A percentile compares a stretch with the other conserved stretches of the same genome.
phyloP scores from a whole-genome alignment of 2,329 filamentous ascomycete genomes.

The Cladosporium sp. region DNA sequence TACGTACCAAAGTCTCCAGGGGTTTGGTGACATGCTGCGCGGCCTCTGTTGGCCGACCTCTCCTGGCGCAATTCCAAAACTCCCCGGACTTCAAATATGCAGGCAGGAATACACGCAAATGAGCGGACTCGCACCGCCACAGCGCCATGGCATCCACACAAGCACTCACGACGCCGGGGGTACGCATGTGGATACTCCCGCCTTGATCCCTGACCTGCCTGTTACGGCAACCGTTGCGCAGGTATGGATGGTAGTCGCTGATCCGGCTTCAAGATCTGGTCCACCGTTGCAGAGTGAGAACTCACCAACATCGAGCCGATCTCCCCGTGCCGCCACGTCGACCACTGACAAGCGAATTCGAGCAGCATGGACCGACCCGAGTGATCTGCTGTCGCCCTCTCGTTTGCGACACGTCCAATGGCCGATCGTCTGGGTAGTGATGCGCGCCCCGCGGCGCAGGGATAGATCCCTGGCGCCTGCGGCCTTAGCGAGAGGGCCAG shows the following conservation, averaged over 20 bases:
- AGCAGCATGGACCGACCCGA: background rate
- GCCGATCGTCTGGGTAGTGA: background rate
- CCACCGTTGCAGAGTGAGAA: background rate
- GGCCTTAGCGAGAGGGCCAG: background rate
- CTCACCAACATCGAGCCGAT: background rate
- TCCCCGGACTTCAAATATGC: no score
- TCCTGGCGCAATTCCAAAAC: no score
- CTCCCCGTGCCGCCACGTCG: constrained; percentile 2
- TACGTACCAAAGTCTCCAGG: no score
- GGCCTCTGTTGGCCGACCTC: no score
- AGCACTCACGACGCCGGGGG: no score
- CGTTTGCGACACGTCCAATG: constrained; percentile 3
- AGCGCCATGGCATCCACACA: no score
- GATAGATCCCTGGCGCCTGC: background rate
- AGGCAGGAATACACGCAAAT: no score
- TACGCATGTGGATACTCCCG: no score
- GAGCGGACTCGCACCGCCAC: no score
- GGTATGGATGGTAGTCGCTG: background rate
- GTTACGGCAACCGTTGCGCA: background rate
- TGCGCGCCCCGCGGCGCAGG: background rate
- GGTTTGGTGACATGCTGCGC: no score
- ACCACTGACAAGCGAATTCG: background rate
- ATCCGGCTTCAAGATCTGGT: background rate
- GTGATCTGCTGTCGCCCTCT: background rate
- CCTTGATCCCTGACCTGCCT: background rate